phyloP scores from a whole-genome alignment of 352 stramenopile genomes.

The Lagenidium giganteum region DNA sequence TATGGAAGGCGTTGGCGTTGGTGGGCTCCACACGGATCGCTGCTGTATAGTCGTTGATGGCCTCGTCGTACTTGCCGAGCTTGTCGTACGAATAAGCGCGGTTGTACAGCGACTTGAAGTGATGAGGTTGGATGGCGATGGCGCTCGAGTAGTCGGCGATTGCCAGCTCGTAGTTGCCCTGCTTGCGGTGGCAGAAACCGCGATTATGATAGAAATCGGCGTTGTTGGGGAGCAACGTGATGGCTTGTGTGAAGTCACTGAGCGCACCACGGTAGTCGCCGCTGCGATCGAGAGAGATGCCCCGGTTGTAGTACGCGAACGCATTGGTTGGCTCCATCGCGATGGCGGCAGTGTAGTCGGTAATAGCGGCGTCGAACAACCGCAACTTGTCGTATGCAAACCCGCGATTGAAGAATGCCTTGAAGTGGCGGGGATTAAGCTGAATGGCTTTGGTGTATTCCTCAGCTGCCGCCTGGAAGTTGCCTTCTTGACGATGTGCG shows the following conservation, averaged over 20 bases:
- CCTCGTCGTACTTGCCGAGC: slow-evolving; percentile 54
- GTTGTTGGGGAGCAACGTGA: slow-evolving; percentile 67
- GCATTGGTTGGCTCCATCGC: slow-evolving; percentile 63
- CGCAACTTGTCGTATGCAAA: slow-evolving; percentile 84
- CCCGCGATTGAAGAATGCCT: slow-evolving; percentile 85
- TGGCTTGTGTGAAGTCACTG: slow-evolving; percentile 72
- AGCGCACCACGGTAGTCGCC: slow-evolving; percentile 82
- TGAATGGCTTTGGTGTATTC: slow-evolving; percentile 78
- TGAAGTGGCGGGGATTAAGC: slow-evolving; percentile 80
- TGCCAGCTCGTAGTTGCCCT: slow-evolving; percentile 70
- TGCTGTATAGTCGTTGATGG: slow-evolving; percentile 72
- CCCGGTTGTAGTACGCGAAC: slow-evolving; percentile 80
- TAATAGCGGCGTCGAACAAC: slow-evolving; percentile 67
- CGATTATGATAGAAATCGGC: slow-evolving; percentile 84
- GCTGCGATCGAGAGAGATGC: slow-evolving; percentile 79
- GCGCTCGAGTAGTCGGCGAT: slow-evolving; percentile 77
- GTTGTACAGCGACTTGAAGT: slow-evolving; percentile 90
- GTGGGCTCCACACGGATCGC: slow-evolving; percentile 57
- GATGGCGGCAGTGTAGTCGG: slow-evolving; percentile 72
- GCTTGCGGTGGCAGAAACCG: slow-evolving; percentile 79
- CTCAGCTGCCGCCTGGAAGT: slow-evolving; percentile 70
- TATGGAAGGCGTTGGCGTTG: slow-evolving; percentile 83
- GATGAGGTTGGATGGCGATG: slow-evolving; percentile 54
- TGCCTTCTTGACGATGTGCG: slow-evolving; percentile 66
- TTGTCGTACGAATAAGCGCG: slow-evolving; percentile 86